Evolutionary conservation across 345 rosid species (phyloP), one percentile per base, ranked within the genome.

Genomic region (Pugionium dolabratum): DNA sequence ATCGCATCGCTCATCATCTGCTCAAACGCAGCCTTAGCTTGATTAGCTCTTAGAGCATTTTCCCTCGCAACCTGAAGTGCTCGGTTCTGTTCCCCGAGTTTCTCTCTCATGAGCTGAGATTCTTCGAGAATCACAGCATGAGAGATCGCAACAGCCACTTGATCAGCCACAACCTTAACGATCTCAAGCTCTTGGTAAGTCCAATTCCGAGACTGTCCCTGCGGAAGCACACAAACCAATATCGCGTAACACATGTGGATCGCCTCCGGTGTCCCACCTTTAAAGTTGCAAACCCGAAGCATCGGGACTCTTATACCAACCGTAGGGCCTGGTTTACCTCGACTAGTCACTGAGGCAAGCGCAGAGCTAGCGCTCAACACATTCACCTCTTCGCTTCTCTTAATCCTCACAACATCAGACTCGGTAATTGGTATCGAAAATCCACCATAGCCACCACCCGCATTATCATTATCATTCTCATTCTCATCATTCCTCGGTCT

Each of bases 231-330:
- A 69, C 89, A 78, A 9, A 90, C 98, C 73, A 92, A 67, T 40
- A 92, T 82, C 0, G 97, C 93, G 70, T 87, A 92, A 71, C 91
- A 86, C 53, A 89, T 80, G 67, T 73, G 83, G 9, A 79, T 66
- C n/a, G 77, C 77, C 67, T 92, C 98, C 0, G 97, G 97, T 7
- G 98, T 89, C 45, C 98, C 97, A 0, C 96, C 96, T 81, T 92
- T 90, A 54, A 92, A 92, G 79, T 87, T 86, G 55, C 83, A 83
- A 70, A 82, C 95, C 4, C 73, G 85, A 59, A 92, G 95, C 94
- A 92, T 89, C 6, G 98, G 98, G 81, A 92, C 87, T 65, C 98
- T 79, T n/a, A 92, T 87, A 56, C 93, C 97, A 58, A 93, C 95
- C 30, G 87, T 85, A 4, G 89, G 86, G 31, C 97, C 94, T 26